phyloP scores from a whole-genome alignment of 2,329 filamentous ascomycete genomes.

The Penicillium sp. region DNA sequence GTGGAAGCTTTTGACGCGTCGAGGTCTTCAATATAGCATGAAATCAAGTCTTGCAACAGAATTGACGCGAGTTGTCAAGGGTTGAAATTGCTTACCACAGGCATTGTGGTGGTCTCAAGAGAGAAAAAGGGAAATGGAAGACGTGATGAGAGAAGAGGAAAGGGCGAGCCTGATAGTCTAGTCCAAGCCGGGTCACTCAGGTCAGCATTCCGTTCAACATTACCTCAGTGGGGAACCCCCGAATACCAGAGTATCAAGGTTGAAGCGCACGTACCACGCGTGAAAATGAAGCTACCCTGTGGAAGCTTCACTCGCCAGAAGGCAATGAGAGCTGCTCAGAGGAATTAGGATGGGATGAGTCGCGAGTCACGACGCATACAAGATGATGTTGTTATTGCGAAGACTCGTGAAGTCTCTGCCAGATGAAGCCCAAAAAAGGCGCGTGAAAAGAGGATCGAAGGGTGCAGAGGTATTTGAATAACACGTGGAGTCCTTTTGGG shows the following conservation, averaged over 20 bases:
- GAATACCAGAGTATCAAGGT: constrained; percentile 38
- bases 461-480: constrained; percentile 20
- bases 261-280: constrained; percentile 43
- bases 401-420: constrained; percentile 31
- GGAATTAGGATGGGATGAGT: constrained; percentile 24
- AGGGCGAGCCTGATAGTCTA: constrained; percentile 33
- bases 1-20: constrained; percentile 23
- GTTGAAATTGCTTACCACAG: constrained; percentile 55
- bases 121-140: constrained; percentile 29
- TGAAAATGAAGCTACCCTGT: constrained; percentile 37
- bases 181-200: constrained; percentile 32
- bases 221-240: constrained; percentile 35
- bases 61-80: constrained; percentile 10
- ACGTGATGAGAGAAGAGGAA: constrained; percentile 29
- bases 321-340: constrained; percentile 23
- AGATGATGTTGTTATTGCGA: constrained; percentile 38
- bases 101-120: constrained; percentile 52
- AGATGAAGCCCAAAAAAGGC: constrained; percentile 27
- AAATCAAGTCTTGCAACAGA: not conserved
- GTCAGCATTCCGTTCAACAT: constrained; percentile 43
- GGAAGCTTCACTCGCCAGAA: constrained; percentile 29
- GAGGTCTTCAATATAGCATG: constrained; percentile 17
- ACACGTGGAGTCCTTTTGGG: constrained; percentile 20
- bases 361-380: constrained; percentile 28
- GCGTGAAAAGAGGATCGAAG: constrained; percentile 21